These are phyloP conservation scores for Aureobasidium sp. DNA, from an alignment of 2,329 filamentous ascomycete genomes.

Conservation along the genomic window DNA sequence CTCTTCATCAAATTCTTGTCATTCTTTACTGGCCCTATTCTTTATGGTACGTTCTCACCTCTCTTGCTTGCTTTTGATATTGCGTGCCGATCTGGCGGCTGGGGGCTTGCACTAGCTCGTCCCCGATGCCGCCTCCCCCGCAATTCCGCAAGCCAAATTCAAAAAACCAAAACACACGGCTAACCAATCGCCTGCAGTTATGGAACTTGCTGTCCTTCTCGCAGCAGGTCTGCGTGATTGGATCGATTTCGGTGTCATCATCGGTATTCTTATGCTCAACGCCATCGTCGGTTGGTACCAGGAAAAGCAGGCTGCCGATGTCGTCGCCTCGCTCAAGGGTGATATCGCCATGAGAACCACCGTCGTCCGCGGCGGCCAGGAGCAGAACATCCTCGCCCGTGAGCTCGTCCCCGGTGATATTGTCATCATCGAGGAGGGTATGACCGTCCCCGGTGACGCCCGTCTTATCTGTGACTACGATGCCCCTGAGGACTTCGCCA, in stretches of 20 bases:
- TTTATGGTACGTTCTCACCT: slow-evolving; percentile 56
- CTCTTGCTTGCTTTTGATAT: slow-evolving; percentile 8
- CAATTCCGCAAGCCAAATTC: slow-evolving; percentile 12
- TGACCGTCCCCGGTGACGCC: slow-evolving; percentile 62
- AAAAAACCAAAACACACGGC: slow-evolving; percentile 12
- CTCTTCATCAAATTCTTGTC: slow-evolving; percentile 66
- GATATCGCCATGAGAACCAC: slow-evolving; percentile 69
- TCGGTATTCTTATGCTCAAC: slow-evolving; percentile 68
- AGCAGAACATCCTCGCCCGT: slow-evolving; percentile 63
- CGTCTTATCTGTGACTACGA: slow-evolving; percentile 68
- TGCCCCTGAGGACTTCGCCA: slow-evolving; percentile 58
- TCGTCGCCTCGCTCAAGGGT: slow-evolving; percentile 67
- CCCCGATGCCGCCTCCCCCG: slow-evolving; percentile 2
- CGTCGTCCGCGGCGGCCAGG: slow-evolving; percentile 60
- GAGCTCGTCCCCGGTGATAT: slow-evolving; percentile 73
- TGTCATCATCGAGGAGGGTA: slow-evolving; percentile 65
- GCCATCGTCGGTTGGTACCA: slow-evolving; percentile 73
- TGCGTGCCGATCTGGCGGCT: slow-evolving; percentile 5
- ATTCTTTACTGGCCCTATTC: slow-evolving; percentile 70
- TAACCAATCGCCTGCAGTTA: slow-evolving; percentile 44
- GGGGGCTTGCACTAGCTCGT: slow-evolving; percentile 5
- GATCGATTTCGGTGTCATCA: slow-evolving; percentile 72
- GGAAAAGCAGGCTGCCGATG: slow-evolving; percentile 73
- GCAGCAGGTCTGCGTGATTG: slow-evolving; percentile 69
- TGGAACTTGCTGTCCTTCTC: slow-evolving; percentile 69